These are phyloP conservation scores for Zasmidium cellare DNA, from an alignment of 2,329 filamentous ascomycete species.

Conservation along the genomic window DNA sequence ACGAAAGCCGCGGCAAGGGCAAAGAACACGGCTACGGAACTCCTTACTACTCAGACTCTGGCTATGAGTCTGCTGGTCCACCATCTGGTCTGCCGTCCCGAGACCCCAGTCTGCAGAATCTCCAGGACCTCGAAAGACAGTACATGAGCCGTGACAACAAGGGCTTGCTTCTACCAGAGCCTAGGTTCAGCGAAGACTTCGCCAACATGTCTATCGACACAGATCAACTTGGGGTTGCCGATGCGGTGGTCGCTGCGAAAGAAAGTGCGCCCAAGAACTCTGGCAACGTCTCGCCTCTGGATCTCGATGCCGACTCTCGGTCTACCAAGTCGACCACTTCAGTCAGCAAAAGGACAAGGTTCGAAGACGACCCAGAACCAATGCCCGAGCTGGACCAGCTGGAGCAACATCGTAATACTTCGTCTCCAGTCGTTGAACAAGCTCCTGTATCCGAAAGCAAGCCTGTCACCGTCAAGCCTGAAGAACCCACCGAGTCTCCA, in stretches of 20 bases:
- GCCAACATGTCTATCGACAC: neutral
- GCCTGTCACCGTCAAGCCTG: neutral
- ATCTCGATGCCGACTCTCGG: constrained; percentile 12
- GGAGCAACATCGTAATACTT: constrained; percentile 4
- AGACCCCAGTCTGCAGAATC: constrained; percentile 23
- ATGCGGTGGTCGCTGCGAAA: neutral
- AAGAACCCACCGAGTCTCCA: neutral
- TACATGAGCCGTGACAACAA: constrained; percentile 4
- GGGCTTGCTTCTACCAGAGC: constrained; percentile 21
- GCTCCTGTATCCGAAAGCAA: neutral
- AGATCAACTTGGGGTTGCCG: neutral
- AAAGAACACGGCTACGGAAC: constrained; percentile 9
- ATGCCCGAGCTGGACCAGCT: constrained; percentile 17
- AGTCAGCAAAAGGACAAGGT: constrained; percentile 16
- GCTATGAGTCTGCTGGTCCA: constrained; percentile 27
- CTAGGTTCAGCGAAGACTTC: constrained; percentile 19
- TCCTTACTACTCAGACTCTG: constrained; percentile 28
- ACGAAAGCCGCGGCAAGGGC: constrained; percentile 3
- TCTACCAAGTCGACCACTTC: constrained; percentile 13
- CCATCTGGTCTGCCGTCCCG: constrained; percentile 23
- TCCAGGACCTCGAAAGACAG: constrained; percentile 11
- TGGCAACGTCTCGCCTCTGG: constrained; percentile 14
- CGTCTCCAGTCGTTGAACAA: neutral
- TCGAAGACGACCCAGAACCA: constrained; percentile 16
- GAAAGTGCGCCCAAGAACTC: constrained; percentile 15